phyloP scores from a whole-genome alignment of 495 filamentous ascomycete species.

The Podospora australis region DNA sequence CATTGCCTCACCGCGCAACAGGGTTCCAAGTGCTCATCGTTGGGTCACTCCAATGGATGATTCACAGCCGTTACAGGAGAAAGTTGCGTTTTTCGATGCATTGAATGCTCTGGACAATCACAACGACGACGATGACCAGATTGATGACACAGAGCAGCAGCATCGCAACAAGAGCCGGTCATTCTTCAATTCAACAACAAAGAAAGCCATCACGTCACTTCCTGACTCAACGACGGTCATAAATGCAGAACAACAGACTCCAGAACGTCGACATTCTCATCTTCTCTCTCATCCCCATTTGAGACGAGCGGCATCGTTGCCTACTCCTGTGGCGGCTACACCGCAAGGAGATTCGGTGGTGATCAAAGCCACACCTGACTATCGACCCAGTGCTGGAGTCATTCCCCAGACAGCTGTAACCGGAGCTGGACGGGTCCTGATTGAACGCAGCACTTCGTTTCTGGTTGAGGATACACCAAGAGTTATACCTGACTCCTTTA shows the following conservation, averaged over 20 bases:
- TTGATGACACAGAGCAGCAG: slow-evolving; percentile 16
- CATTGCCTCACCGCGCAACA: too few relatives aligned
- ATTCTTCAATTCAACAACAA: slow-evolving; percentile 14
- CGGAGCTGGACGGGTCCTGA: background rate
- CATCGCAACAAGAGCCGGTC: slow-evolving; percentile 16
- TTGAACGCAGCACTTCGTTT: slow-evolving; percentile 4
- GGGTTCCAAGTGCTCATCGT: too few relatives aligned
- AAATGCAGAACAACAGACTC: background rate
- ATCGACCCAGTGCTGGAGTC: background rate
- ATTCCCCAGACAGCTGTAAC: background rate
- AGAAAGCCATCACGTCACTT: slow-evolving; percentile 4
- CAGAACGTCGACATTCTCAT: background rate
- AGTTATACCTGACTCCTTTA: slow-evolving; percentile 12
- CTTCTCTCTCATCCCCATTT: background rate
- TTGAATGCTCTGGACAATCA: slow-evolving; percentile 20
- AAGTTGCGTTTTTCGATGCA: slow-evolving; percentile 22
- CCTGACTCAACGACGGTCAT: background rate
- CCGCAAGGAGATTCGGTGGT: background rate
- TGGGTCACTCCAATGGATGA: background rate
- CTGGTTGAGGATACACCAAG: slow-evolving; percentile 23
- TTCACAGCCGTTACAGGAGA: slow-evolving; percentile 16
- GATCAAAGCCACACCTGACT: slow-evolving; percentile 19
- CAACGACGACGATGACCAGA: slow-evolving; percentile 16
- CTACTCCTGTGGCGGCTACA: slow-evolving; percentile 6
- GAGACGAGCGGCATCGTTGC: slow-evolving; percentile 13